These are phyloP conservation scores for Dactylonectria macrodidyma DNA, from an alignment of 2,329 filamentous ascomycete genomes.

Conservation along the genomic window DNA sequence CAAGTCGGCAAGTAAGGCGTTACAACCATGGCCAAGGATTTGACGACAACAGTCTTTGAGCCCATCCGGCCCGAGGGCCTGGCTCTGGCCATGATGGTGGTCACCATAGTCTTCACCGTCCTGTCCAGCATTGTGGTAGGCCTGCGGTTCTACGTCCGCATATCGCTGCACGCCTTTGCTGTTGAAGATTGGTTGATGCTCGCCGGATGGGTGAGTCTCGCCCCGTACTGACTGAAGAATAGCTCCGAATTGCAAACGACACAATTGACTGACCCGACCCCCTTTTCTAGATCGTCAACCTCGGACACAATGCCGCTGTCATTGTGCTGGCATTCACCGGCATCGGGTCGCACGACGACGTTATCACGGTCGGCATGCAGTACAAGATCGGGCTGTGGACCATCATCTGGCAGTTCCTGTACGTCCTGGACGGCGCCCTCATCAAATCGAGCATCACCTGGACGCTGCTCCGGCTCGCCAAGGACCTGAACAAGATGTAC, in stretches of 20 bases:
- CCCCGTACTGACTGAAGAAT: not conserved
- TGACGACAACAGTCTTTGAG: conserved; percentile 35
- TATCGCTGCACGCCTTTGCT: conserved; percentile 10
- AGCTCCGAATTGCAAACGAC: not conserved
- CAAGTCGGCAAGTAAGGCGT: not conserved
- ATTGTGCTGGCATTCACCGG: conserved; percentile 29
- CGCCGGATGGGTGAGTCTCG: conserved; percentile 33
- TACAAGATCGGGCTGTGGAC: conserved; percentile 37
- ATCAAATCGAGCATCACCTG: conserved; percentile 39
- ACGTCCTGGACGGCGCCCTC: conserved; percentile 33
- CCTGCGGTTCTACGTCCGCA: conserved; percentile 26
- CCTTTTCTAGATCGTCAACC: conserved; percentile 29
- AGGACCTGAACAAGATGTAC: conserved; percentile 29
- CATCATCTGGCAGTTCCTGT: conserved; percentile 39
- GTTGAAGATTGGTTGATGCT: conserved; percentile 36
- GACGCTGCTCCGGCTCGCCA: conserved; percentile 36
- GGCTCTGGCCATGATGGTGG: conserved; percentile 27
- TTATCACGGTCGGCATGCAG: conserved; percentile 38
- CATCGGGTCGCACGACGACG: conserved; percentile 31
- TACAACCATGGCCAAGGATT: conserved; percentile 34
- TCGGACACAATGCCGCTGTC: conserved; percentile 33
- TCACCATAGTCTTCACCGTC: conserved; percentile 33
- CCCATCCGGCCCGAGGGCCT: conserved; percentile 35
- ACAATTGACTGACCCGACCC: not conserved
- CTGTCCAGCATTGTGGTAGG: conserved; percentile 24